Percentiles rank a stretch among this genome's conserved stretches.
phyloP scores from a whole-genome alignment of 2,329 filamentous ascomycete species.

The Paramyrothecium sp. region DNA sequence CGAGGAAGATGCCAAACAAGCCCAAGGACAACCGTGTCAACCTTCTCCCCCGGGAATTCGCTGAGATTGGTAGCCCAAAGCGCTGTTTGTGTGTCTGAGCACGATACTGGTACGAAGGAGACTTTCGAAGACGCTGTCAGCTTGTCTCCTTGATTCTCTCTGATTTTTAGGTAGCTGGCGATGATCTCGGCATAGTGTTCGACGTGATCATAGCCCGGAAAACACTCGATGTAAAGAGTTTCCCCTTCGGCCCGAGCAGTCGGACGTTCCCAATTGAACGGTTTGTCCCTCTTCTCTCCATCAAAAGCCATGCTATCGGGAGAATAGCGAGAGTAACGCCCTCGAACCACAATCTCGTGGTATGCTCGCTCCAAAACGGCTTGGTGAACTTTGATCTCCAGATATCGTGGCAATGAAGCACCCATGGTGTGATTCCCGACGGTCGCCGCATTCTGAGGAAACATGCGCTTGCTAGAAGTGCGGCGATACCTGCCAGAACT shows the following conservation, averaged over 20 bases:
- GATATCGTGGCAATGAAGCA: background rate
- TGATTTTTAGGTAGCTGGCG: background rate
- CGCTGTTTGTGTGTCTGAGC: background rate
- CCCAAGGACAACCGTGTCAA: background rate
- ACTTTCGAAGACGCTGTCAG: background rate
- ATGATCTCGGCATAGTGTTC: conserved; percentile 2
- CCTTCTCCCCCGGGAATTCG: background rate
- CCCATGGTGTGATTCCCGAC: background rate
- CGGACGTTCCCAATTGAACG: conserved; percentile 2
- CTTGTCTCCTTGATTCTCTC: background rate
- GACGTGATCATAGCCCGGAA: conserved; percentile 1
- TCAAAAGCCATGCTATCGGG: background rate
- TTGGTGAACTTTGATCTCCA: conserved; percentile 1
- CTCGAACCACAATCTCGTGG: background rate
- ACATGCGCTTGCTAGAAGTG: background rate
- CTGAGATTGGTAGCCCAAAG: background rate
- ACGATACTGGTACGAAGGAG: background rate
- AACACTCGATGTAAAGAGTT: conserved; percentile 1
- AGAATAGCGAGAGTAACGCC: background rate
- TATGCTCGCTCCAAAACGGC: background rate
- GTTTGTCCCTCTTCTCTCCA: conserved; percentile 2
- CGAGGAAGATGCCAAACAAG: conserved; percentile 1
- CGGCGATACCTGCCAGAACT: background rate
- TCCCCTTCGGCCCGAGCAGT: background rate
- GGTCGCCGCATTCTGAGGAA: background rate